Conservation (phyloP, 352 stramenopile species). For the Blastocystis sp. region DNA sequence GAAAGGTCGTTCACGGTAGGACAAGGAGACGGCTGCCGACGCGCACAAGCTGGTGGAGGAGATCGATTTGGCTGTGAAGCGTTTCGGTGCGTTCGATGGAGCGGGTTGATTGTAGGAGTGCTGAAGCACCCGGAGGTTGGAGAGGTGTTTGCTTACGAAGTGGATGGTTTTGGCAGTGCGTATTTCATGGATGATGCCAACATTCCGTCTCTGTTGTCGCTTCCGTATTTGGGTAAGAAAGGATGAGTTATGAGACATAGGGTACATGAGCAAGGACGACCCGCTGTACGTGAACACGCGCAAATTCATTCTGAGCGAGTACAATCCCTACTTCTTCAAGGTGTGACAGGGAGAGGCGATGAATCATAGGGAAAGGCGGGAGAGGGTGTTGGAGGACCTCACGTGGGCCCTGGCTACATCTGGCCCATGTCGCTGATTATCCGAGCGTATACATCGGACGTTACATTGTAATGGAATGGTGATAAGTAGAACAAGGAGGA, state of each 20-base stretch:
- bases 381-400: constrained; percentile 60
- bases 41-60: constrained; percentile 52
- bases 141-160: constrained; percentile 64
- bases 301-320: constrained; percentile 55
- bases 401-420: constrained; percentile 60
- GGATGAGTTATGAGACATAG: constrained; percentile 22
- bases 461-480: background rate
- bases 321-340: constrained; percentile 61
- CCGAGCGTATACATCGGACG: constrained; percentile 61
- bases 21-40: constrained; percentile 13
- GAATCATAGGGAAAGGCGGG: background rate
- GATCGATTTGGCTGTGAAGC: constrained; percentile 58
- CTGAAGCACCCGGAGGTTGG: constrained; percentile 50
- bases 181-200: constrained; percentile 70
- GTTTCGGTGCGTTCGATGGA: background rate
- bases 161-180: constrained; percentile 65
- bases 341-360: background rate
- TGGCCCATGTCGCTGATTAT: constrained; percentile 66
- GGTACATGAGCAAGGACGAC: constrained; percentile 59
- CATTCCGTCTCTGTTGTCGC: constrained; percentile 63
- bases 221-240: constrained; percentile 61
- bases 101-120: background rate
- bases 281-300: constrained; percentile 62
- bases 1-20: background rate
- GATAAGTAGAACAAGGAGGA: constrained; percentile 58